phyloP scores from a whole-genome alignment of 2,329 filamentous ascomycete genomes.

The Pseudogymnoascus destructans region DNA sequence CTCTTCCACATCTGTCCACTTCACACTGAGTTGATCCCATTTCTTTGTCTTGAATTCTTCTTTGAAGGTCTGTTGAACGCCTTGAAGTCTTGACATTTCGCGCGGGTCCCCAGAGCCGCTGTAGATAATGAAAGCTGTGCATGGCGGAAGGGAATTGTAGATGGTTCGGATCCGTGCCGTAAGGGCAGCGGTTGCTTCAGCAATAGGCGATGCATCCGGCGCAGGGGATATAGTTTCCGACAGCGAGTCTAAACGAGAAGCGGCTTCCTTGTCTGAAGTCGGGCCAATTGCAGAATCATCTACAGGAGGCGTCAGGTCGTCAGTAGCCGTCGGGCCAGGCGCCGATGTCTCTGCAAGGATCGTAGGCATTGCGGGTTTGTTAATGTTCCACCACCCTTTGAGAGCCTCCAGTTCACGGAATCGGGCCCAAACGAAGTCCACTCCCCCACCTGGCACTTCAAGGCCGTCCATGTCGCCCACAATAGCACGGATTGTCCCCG shows the following conservation, averaged over 20 bases:
- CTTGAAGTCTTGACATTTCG: slow-evolving; percentile 49
- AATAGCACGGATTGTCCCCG: slow-evolving; percentile 43
- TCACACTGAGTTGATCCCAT: slow-evolving; percentile 53
- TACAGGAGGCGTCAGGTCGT: slow-evolving; percentile 8
- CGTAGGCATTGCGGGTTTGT: slow-evolving; percentile 24
- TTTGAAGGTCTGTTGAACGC: slow-evolving; percentile 46
- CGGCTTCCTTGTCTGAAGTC: not conserved
- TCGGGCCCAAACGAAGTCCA: slow-evolving; percentile 54
- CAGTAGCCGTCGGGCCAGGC: slow-evolving; percentile 10
- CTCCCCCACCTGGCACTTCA: slow-evolving; percentile 45
- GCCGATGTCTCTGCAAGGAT: slow-evolving; percentile 9
- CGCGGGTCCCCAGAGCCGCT: slow-evolving; percentile 56
- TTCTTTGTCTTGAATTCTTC: slow-evolving; percentile 53
- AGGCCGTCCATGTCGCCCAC: slow-evolving; percentile 44
- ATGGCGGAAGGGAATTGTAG: slow-evolving; percentile 45
- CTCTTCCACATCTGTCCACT: slow-evolving; percentile 55
- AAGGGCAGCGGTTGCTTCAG: slow-evolving; percentile 18
- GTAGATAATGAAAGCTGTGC: slow-evolving; percentile 51
- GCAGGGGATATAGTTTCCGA: not conserved
- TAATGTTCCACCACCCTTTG: slow-evolving; percentile 55
- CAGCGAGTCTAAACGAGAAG: not conserved
- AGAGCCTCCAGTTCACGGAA: slow-evolving; percentile 52
- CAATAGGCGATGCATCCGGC: slow-evolving; percentile 11
- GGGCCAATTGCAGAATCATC: not conserved
- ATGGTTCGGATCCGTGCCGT: slow-evolving; percentile 39